phyloP scores from a whole-genome alignment of 1,284 basidiomycete genomes.

The Moniliella sp. region DNA sequence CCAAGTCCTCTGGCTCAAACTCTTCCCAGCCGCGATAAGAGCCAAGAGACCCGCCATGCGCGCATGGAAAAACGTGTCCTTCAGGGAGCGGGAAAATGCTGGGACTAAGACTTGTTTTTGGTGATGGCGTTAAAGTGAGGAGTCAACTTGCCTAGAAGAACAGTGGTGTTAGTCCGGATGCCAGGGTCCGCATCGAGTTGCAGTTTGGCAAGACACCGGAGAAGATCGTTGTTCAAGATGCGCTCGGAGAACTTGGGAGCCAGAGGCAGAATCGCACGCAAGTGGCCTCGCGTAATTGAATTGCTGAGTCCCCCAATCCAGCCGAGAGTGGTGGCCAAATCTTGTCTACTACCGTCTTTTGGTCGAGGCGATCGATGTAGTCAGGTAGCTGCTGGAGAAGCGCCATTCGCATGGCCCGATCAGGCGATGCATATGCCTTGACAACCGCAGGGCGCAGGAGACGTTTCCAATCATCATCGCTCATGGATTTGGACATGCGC shows the following conservation, averaged over 20 bases:
- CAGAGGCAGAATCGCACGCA: constrained; percentile 63
- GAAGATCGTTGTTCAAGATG: constrained; percentile 83
- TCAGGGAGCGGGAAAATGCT: constrained; percentile 70
- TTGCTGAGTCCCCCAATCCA: constrained; percentile 79
- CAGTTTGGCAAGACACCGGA: constrained; percentile 73
- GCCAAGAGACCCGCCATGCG: constrained; percentile 86
- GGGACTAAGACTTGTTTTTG: constrained; percentile 78
- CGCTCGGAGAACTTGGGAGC: constrained; percentile 63
- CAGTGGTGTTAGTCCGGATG: constrained; percentile 91
- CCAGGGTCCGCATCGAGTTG: constrained; percentile 79
- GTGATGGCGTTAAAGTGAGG: constrained; percentile 66
- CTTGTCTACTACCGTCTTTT: constrained; percentile 59
- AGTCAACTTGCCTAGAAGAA: constrained; percentile 73
- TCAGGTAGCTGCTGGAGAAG: constrained; percentile 63
- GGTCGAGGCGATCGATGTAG: constrained; percentile 71
- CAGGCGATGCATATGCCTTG: constrained; percentile 34
- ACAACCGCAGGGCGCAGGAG: constrained; percentile 14
- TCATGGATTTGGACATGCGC: constrained; percentile 12
- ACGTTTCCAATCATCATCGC: constrained; percentile 13
- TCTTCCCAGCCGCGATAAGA: constrained; percentile 82
- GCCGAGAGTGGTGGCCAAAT: constrained; percentile 87
- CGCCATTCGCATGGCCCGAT: constrained; percentile 80
- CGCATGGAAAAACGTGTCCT: constrained; percentile 76
- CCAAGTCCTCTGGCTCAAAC: constrained; percentile 40
- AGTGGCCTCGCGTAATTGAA: constrained; percentile 79